A percentile compares a stretch with the other conserved stretches of the same genome.
Evolutionary conservation across 306 rosid genomes (phyloP).

Genomic region (Rubus parviflorus): DNA sequence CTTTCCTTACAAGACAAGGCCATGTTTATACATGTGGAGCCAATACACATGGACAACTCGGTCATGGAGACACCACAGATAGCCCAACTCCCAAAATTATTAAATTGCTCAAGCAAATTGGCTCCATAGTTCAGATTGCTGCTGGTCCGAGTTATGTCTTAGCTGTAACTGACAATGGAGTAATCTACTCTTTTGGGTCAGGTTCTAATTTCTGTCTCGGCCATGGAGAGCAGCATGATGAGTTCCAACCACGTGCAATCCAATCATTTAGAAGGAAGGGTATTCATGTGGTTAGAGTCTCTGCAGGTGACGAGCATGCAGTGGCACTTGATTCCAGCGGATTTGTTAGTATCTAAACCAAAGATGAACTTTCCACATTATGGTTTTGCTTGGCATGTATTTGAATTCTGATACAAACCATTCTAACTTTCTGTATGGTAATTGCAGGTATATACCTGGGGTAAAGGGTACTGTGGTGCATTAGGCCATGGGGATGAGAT

Average conservation of each 20-base stretch:
- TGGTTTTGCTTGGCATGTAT: conserved; percentile 17
- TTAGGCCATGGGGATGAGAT: conserved; percentile 94
- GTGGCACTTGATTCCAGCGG: conserved; percentile 95
- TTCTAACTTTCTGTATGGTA: conserved; percentile 24
- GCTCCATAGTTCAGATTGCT: conserved; percentile 65
- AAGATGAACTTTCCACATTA: background rate
- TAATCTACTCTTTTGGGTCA: conserved; percentile 80
- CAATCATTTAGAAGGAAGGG: conserved; percentile 70
- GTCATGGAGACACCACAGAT: conserved; percentile 76
- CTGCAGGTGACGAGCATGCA: conserved; percentile 95
- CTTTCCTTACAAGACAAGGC: conserved; percentile 77
- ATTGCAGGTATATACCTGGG: conserved; percentile 86
- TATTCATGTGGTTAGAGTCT: conserved; percentile 73
- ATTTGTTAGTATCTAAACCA: conserved; percentile 53
- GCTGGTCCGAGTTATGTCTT: conserved; percentile 83
- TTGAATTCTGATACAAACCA: background rate
- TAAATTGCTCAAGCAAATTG: conserved; percentile 54
- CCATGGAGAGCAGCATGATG: conserved; percentile 88
- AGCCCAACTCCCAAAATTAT: conserved; percentile 66
- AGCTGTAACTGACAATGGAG: conserved; percentile 64
- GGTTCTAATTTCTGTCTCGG: conserved; percentile 96
- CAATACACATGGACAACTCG: conserved; percentile 88
- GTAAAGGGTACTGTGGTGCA: conserved; percentile 95
- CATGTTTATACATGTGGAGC: conserved; percentile 81
- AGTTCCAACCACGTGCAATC: conserved; percentile 71